Percentiles rank a stretch among this genome's conserved stretches.
Evolutionary conservation across 306 rosid genomes (phyloP).

Genomic region (Sicyos baderoa): DNA sequence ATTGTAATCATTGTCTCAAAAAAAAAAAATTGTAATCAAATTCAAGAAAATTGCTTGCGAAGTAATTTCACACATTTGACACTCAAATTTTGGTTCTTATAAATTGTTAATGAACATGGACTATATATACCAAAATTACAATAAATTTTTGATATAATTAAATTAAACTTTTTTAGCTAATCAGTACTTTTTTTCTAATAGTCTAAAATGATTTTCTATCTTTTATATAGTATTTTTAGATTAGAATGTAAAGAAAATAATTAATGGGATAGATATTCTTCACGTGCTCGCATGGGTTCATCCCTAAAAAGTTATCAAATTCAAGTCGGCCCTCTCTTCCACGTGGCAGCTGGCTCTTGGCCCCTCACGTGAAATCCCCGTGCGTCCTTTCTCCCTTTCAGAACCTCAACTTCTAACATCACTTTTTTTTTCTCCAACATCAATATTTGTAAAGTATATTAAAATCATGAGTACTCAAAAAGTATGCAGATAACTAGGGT

Average conservation of each 20-base stretch:
- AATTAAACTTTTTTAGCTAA: too few relatives aligned
- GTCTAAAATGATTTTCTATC: too few relatives aligned
- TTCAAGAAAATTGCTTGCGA: neutral
- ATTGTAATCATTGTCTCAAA: neutral
- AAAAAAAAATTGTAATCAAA: neutral
- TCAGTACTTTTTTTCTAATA: too few relatives aligned
- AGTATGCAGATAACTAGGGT: too few relatives aligned
- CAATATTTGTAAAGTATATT: too few relatives aligned
- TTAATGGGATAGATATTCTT: neutral
- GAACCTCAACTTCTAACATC: conserved; percentile 21
- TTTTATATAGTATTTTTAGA: neutral
- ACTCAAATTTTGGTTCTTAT: neutral
- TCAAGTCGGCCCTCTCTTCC: neutral
- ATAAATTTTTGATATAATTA: too few relatives aligned
- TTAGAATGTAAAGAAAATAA: neutral
- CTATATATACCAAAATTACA: too few relatives aligned
- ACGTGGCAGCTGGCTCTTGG: neutral
- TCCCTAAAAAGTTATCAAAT: neutral
- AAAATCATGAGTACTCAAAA: too few relatives aligned
- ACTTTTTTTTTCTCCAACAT: too few relatives aligned
- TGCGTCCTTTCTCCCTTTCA: neutral
- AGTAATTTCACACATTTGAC: neutral
- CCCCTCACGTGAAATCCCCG: conserved; percentile 17
- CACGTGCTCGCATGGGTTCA: neutral
- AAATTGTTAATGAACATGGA: too few relatives aligned